Percentiles rank a stretch among this genome's conserved stretches.
Evolutionary conservation across 805 yeast species (phyloP).

Genomic region (Metschnikowia lachancei): DNA sequence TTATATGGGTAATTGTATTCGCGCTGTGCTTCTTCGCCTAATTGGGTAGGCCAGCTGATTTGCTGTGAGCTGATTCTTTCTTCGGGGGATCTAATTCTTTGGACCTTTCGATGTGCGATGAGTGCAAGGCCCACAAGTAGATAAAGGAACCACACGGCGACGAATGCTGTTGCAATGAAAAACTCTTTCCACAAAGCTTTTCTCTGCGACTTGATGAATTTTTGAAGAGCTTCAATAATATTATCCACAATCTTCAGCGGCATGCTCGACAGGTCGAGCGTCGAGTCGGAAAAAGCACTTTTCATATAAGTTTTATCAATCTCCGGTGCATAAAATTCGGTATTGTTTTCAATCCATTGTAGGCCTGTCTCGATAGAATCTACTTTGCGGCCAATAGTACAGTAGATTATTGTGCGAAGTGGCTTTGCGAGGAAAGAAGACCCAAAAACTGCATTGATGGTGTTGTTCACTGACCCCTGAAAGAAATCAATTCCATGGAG

Average conservation of each 20-base stretch:
- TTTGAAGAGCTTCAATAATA: slow-evolving; percentile 20
- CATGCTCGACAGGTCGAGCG: slow-evolving; percentile 47
- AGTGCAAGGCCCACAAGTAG: slow-evolving; percentile 36
- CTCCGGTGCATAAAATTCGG: slow-evolving; percentile 24
- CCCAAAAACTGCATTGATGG: slow-evolving; percentile 59
- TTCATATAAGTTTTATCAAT: slow-evolving; percentile 28
- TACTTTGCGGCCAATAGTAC: slow-evolving; percentile 76
- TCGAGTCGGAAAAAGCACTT: slow-evolving; percentile 47
- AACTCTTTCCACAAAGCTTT: slow-evolving; percentile 45
- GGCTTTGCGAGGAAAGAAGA: slow-evolving; percentile 65
- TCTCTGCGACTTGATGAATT: slow-evolving; percentile 32
- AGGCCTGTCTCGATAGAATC: slow-evolving; percentile 65
- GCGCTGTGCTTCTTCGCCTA: slow-evolving; percentile 8
- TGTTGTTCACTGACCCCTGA: slow-evolving; percentile 50
- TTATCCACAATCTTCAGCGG: slow-evolving; percentile 42
- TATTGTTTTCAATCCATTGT: slow-evolving; percentile 70
- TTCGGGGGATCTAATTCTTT: not conserved
- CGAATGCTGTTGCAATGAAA: slow-evolving; percentile 42
- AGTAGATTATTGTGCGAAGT: slow-evolving; percentile 64
- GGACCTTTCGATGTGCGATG: slow-evolving; percentile 5
- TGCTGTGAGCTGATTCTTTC: slow-evolving; percentile 1
- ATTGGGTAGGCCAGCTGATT: slow-evolving; percentile 15
- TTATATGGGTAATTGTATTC: slow-evolving; percentile 13
- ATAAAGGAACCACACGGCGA: slow-evolving; percentile 50
- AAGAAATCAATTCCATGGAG: slow-evolving; percentile 8